phyloP scores from a whole-genome alignment of 116 monocot species.

The Thalassia testudinum region DNA sequence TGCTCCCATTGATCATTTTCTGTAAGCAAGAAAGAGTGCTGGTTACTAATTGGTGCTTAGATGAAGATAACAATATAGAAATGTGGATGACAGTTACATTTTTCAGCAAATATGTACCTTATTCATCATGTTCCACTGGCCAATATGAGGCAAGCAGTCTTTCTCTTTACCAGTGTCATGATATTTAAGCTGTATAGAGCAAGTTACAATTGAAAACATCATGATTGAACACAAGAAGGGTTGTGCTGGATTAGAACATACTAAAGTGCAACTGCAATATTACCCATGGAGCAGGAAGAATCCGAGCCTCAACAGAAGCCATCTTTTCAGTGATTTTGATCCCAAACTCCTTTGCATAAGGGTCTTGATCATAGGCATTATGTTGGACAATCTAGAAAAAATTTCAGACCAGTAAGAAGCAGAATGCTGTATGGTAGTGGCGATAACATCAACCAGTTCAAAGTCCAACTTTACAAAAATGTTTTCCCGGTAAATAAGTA shows the following conservation, averaged over 20 bases:
- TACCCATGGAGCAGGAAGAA: slow-evolving; percentile 74
- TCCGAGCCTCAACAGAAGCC: slow-evolving; percentile 49
- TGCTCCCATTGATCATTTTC: slow-evolving; percentile 93
- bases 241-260: background rate
- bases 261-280: too few relatives aligned
- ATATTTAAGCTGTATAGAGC: slow-evolving; percentile 39
- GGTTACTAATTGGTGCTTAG: background rate
- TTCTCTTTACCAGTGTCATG: slow-evolving; percentile 52
- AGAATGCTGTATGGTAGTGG: background rate
- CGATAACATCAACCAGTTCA: background rate
- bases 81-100: background rate
- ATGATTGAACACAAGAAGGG: background rate
- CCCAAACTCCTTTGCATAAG: slow-evolving; percentile 60
- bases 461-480: background rate
- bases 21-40: slow-evolving; percentile 2
- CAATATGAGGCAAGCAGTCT: slow-evolving; percentile 47
- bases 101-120: slow-evolving; percentile 21
- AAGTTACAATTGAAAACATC: background rate
- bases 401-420: background rate
- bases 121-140: slow-evolving; percentile 75
- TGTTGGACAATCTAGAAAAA: slow-evolving; percentile 38
- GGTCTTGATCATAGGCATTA: slow-evolving; percentile 43
- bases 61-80: background rate
- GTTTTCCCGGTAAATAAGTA: too few relatives aligned
- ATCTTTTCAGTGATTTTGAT: slow-evolving; percentile 47